Percentiles rank a stretch among this genome's conserved stretches.
These are phyloP conservation scores for Cairneyella variabilis DNA, from an alignment of 495 filamentous ascomycete genomes.

Conservation along the genomic window DNA sequence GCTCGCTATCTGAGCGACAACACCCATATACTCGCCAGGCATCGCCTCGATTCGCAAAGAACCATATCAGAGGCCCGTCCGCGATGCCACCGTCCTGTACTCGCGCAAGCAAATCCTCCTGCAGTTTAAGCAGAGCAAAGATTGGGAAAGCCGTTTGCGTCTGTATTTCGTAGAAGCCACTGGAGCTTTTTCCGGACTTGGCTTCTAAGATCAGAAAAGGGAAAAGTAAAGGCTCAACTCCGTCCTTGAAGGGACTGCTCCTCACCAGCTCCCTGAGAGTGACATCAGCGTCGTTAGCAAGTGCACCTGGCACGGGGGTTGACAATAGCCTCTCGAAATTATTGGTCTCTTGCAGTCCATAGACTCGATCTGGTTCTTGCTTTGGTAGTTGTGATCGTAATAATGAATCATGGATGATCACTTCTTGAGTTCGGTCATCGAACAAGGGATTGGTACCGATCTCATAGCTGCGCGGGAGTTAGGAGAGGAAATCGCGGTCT, in stretches of 20 bases:
- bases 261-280: constrained; percentile 15
- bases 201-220: constrained; percentile 14
- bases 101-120: constrained; percentile 6
- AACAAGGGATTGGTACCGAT: constrained; percentile 14
- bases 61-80: constrained; percentile 11
- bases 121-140: constrained; percentile 5
- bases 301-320: constrained; percentile 3
- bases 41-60: constrained; percentile 15
- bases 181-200: constrained; percentile 4
- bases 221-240: constrained; percentile 9
- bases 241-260: constrained; percentile 14
- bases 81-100: not conserved
- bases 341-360: constrained; percentile 17
- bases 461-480: constrained; percentile 9
- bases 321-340: constrained; percentile 15
- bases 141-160: constrained; percentile 14
- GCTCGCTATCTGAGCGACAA: constrained; percentile 5
- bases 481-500: constrained; percentile 1
- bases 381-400: constrained; percentile 16
- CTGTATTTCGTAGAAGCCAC: constrained; percentile 7
- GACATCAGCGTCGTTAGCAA: constrained; percentile 1
- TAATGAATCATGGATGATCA: constrained; percentile 12
- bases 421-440: constrained; percentile 14
- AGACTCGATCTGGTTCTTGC: constrained; percentile 20
- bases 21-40: constrained; percentile 14